These are phyloP conservation scores for Geranium brycei DNA, from an alignment of 345 rosid genomes.

Conservation along the genomic window DNA sequence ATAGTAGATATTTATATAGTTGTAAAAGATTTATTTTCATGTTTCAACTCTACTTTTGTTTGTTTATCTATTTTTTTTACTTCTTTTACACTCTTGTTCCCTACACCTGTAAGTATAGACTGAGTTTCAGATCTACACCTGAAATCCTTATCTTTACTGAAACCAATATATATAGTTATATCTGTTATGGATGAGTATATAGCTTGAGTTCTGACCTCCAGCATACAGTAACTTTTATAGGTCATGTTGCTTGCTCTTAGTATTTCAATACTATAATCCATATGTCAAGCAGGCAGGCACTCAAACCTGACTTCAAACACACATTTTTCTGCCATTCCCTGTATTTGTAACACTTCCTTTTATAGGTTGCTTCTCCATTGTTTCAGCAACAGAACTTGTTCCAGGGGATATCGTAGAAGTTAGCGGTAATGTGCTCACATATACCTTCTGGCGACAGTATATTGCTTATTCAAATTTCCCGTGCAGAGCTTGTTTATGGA, in stretches of 20 bases:
- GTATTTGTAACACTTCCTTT: background rate
- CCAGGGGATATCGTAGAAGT: constrained; percentile 97
- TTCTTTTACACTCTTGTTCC: too few relatives aligned
- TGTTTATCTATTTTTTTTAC: too few relatives aligned
- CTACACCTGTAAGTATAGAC: background rate
- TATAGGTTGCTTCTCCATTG: constrained; percentile 92
- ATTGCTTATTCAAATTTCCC: background rate
- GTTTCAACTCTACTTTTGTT: too few relatives aligned
- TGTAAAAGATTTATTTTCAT: too few relatives aligned
- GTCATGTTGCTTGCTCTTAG: background rate
- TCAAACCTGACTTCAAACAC: too few relatives aligned
- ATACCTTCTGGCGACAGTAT: background rate
- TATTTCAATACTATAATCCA: background rate
- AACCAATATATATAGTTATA: too few relatives aligned
- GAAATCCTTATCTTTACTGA: background rate
- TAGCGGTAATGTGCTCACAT: constrained; percentile 38
- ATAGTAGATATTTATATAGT: too few relatives aligned
- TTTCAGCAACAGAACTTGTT: constrained; percentile 89
- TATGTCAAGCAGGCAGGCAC: too few relatives aligned
- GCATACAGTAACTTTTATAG: too few relatives aligned
- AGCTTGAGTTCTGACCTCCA: too few relatives aligned
- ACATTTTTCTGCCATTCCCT: too few relatives aligned
- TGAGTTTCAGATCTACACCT: background rate
- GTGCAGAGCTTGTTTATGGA: background rate
- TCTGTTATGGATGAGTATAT: too few relatives aligned